phyloP scores from a whole-genome alignment of 2,329 filamentous ascomycete genomes.

The Fusarium irregulare region DNA sequence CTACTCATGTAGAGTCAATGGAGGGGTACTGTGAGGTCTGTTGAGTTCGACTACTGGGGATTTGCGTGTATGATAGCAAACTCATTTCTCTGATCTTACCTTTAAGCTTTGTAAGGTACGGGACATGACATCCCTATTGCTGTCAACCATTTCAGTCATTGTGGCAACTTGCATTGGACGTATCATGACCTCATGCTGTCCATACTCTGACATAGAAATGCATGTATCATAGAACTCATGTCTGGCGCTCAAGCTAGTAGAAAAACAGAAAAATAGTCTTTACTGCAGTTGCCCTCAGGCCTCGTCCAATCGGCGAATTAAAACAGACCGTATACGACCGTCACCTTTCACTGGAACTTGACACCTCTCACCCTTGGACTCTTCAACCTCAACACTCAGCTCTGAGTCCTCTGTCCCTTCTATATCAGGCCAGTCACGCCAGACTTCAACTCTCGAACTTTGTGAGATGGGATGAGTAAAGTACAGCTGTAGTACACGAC shows the following conservation, averaged over 20 bases:
- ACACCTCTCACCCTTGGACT: slow-evolving; percentile 9
- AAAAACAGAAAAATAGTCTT: neutral
- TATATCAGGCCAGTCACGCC: slow-evolving; percentile 74
- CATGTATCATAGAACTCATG: slow-evolving; percentile 18
- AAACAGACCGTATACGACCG: slow-evolving; percentile 61
- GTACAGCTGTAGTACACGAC: slow-evolving; percentile 67
- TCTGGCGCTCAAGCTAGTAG: neutral
- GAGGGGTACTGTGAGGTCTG: neutral
- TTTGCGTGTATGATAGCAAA: neutral
- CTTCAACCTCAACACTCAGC: slow-evolving; percentile 39
- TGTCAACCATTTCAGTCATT: neutral
- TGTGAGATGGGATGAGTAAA: slow-evolving; percentile 42
- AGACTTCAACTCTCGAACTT: slow-evolving; percentile 68
- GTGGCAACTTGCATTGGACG: slow-evolving; percentile 13
- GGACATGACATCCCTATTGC: neutral
- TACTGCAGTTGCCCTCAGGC: neutral
- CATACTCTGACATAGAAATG: neutral
- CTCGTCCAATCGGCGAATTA: slow-evolving; percentile 29
- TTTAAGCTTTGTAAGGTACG: neutral
- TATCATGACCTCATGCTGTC: slow-evolving; percentile 18
- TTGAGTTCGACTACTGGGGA: neutral
- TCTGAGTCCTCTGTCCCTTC: slow-evolving; percentile 46
- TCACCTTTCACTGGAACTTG: slow-evolving; percentile 57
- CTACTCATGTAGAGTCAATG: neutral
- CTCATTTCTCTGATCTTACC: neutral